Evolutionary conservation across 768 basidiomycete genomes (phyloP), one percentile per base, ranked within the genome.

Genomic region (Russula earlei): DNA sequence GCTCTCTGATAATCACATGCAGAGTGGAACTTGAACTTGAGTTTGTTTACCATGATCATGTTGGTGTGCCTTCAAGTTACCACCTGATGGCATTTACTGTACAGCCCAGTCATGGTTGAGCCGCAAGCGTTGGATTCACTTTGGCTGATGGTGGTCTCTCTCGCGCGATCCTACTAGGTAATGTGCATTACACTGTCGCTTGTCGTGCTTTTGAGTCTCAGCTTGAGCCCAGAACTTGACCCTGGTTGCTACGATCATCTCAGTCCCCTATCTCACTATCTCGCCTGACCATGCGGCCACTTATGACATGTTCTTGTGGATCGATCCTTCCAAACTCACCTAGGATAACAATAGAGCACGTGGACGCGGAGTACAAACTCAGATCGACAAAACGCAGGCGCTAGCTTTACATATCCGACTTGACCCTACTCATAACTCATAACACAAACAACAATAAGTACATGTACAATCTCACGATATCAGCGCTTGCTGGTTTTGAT

Each of bases 351-450:
- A 58, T 58, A 33, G n/a, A 43, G n/a, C 57, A 54, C 57, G 52
- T 58, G 52, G 42, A 22, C 20, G 14, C 19, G 25, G 7, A 12
- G 51, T 54, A 48, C 57, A 49, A 58, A 58, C 52, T 54, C 57
- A 58, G 52, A 54, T 25, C 27, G 52, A 58, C 57, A 58, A 53
- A 58, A 58, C 22, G 49, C 41, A 43, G 47, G 57, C 56, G 40
- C 56, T 52, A 41, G 48, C 37, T 52, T 33, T 53, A 58, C 40
- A 51, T 36, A 40, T 19, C 33, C 27, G 45, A 41, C 46, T 31
- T 37, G 36, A 27, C 20, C 38, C 37, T 4, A 25, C 22, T 40
- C 38, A 15, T 34, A n/a, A 19, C 41, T 43, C 40, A 33, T 6
- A 47, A 40, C 38, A 46, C 27, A 47, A 37, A 54, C 54, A 58